A percentile compares a stretch with the other conserved stretches of the same genome.
phyloP scores from a whole-genome alignment of 495 filamentous ascomycete species.

The Schizothecium vesticola region DNA sequence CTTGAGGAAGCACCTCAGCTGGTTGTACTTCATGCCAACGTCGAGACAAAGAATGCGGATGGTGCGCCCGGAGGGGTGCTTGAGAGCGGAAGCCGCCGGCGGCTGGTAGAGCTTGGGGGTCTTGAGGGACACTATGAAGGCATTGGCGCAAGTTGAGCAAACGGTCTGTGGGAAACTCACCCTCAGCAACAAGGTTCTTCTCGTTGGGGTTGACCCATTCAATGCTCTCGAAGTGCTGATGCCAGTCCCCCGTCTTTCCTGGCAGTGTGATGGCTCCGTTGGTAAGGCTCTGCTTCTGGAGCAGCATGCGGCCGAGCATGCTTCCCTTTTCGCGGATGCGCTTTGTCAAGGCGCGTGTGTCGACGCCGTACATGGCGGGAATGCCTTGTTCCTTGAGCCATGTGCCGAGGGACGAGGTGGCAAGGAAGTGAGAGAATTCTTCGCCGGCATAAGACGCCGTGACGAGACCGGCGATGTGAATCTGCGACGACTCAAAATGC shows the following conservation, averaged over 20 bases:
- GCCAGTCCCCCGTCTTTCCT: conserved; percentile 50
- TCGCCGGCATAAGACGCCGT: conserved; percentile 88
- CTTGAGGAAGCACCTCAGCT: conserved; percentile 83
- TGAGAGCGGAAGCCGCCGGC: conserved; percentile 53
- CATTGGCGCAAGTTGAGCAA: conserved; percentile 25
- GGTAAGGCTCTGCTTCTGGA: conserved; percentile 54
- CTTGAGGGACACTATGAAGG: conserved; percentile 71
- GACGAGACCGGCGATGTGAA: conserved; percentile 87
- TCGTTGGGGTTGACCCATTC: conserved; percentile 89
- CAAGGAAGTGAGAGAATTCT: conserved; percentile 90
- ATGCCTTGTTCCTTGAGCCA: conserved; percentile 96
- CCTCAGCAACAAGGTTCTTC: conserved; percentile 87
- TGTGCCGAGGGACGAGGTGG: conserved; percentile 77
- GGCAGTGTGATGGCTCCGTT: conserved; percentile 39
- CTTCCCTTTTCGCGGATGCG: conserved; percentile 87
- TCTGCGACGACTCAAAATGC: conserved; percentile 84
- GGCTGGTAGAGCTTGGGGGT: conserved; percentile 78
- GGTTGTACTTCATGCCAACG: conserved; percentile 96
- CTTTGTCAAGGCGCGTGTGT: conserved; percentile 91
- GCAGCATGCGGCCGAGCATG: conserved; percentile 88
- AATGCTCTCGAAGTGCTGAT: conserved; percentile 61
- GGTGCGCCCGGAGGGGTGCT: conserved; percentile 79
- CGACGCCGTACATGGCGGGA: conserved; percentile 93
- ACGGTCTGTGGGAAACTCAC: conserved; percentile 50
- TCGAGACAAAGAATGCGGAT: conserved; percentile 88